These are phyloP conservation scores for Boletus reticuloceps DNA, from an alignment of 768 basidiomycete species.

Conservation along the genomic window DNA sequence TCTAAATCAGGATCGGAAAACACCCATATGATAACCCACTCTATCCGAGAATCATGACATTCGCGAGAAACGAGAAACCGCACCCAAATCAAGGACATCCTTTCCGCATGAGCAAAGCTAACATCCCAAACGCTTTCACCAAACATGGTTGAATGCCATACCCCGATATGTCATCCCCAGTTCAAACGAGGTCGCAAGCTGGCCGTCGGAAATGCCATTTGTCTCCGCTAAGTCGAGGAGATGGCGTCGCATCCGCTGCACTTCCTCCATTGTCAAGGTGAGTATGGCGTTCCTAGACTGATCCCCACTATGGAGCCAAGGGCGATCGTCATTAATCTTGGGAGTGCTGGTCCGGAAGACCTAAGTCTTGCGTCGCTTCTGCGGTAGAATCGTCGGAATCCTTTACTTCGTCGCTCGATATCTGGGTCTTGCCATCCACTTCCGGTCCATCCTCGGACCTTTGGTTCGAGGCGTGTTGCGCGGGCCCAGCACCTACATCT, in stretches of 20 bases:
- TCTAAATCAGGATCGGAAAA: neutral
- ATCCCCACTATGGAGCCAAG: neutral
- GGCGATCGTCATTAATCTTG: neutral
- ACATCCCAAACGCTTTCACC: constrained; percentile 13
- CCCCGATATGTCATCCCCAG: constrained; percentile 20
- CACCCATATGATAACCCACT: neutral
- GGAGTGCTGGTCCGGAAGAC: neutral
- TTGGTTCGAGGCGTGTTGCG: neutral
- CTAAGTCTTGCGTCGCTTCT: neutral
- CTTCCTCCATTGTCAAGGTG: constrained; percentile 17
- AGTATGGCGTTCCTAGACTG: constrained; percentile 6
- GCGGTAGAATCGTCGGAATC: neutral
- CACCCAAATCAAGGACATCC: neutral
- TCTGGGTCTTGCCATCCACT: neutral
- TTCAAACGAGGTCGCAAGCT: constrained; percentile 20
- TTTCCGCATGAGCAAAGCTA: neutral
- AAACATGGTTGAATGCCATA: constrained; percentile 22
- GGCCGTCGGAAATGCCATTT: constrained; percentile 2
- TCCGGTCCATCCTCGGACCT: neutral
- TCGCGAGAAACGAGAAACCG: neutral
- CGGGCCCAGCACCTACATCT: neutral
- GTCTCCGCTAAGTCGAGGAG: constrained; percentile 8
- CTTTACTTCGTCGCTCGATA: neutral
- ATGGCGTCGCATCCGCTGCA: constrained; percentile 13
- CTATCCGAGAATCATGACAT: neutral